Evolutionary conservation across 768 basidiomycete species (phyloP), one percentile per base, ranked within the genome.

Genomic region (Auriscalpium vulgare): DNA sequence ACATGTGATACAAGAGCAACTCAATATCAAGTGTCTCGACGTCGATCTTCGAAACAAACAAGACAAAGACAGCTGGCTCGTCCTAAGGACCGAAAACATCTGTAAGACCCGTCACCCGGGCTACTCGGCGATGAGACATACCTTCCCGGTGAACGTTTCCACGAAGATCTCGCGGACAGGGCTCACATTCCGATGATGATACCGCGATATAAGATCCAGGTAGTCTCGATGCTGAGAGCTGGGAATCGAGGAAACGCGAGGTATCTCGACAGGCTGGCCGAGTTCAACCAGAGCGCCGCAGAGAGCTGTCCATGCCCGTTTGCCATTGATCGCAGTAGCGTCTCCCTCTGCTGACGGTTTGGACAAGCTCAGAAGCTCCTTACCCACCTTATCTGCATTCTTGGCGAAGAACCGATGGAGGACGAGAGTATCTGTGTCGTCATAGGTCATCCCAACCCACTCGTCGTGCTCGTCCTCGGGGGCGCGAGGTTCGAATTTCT

Each of bases 381-480:
- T 90, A 35, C 91, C 91, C 53, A 93, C 86, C 66, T 89, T 90
- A 68, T 92, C 90, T 3, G 87, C 85, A 62, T 92, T 87, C 57
- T 84, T 88, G 63, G 88, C 82, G 63, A 91, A 84, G 72, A 89
- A 91, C 10, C 91, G 83, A 66, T 92, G 90, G 10, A 91, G 73
- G 11, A 92, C 85, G 38, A 91, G 83, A 43, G 84, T 80, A 63
- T 93, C 90, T 0, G 90, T 89, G 59, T 92, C 88, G 61, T 92
- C 91, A 43, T 86, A 82, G 3, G 84, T 81, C n/a, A 81, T 83
- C 17, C 88, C 75, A 38, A 83, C 68, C 87, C 87, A 89, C 63
- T 87, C 82, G 56, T 88, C 83, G 10, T 75, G 74, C 50, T 81
- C 83, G 36, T 88, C 85, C 14, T 84, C 80, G 1, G 72, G 68